A percentile compares a stretch with the other conserved stretches of the same genome.
Conservation (phyloP, 495 filamentous ascomycete genomes). For the Hypoxylon fragiforme region DNA sequence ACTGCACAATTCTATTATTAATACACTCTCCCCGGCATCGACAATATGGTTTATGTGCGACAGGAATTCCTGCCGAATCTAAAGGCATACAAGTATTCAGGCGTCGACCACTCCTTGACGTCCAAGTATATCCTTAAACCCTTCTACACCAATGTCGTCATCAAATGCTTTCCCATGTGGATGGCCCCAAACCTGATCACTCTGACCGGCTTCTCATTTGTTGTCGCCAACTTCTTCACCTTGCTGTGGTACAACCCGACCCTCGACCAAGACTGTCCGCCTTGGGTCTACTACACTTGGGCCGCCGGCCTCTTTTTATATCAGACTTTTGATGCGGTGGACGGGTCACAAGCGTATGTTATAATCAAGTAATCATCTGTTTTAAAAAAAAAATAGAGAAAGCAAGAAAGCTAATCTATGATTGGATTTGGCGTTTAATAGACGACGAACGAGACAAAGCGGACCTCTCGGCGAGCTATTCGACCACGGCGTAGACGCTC, state of each 20-base stretch:
- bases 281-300: slow-evolving; percentile 94
- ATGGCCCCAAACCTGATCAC: slow-evolving; percentile 93
- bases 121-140: slow-evolving; percentile 94
- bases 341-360: slow-evolving; percentile 87
- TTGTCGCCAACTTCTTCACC: slow-evolving; percentile 88
- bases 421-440: slow-evolving; percentile 34
- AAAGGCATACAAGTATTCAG: slow-evolving; percentile 87
- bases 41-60: slow-evolving; percentile 79
- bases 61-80: slow-evolving; percentile 87
- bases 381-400: not conserved
- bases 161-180: slow-evolving; percentile 88
- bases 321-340: slow-evolving; percentile 97
- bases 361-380: not conserved
- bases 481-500: slow-evolving; percentile 95
- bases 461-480: slow-evolving; percentile 95
- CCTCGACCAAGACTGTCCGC: slow-evolving; percentile 87
- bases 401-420: slow-evolving; percentile 20
- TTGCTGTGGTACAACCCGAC: slow-evolving; percentile 96
- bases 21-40: not conserved
- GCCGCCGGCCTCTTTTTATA: slow-evolving; percentile 90
- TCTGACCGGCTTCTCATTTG: slow-evolving; percentile 85
- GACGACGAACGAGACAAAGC: slow-evolving; percentile 85
- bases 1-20: not conserved
- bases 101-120: slow-evolving; percentile 83
- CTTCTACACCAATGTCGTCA: slow-evolving; percentile 94